Evolutionary conservation across 257 asterid species (phyloP).

Genomic region (Solanum chmielewskii): DNA sequence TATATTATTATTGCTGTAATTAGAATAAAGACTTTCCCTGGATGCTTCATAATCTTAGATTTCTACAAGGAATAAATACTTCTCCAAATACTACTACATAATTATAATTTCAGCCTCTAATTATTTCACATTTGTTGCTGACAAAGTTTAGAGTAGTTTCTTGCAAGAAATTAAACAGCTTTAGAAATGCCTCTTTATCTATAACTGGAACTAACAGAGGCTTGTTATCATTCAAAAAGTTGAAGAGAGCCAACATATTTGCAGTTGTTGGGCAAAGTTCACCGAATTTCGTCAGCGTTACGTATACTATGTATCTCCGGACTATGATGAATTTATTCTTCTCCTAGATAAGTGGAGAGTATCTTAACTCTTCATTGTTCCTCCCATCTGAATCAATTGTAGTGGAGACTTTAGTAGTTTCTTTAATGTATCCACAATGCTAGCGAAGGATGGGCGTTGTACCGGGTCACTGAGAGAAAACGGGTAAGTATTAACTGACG

Average conservation of each 20-base stretch:
- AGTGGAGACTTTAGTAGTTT: slow-evolving; percentile 76
- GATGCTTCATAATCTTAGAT: background rate
- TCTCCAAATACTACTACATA: background rate
- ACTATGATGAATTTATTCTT: background rate
- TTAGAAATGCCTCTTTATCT: background rate
- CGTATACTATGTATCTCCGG: background rate
- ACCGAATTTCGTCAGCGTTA: background rate
- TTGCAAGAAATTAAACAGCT: background rate
- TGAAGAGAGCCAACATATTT: background rate
- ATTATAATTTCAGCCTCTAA: background rate
- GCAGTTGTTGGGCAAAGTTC: background rate
- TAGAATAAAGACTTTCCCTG: background rate
- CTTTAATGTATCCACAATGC: slow-evolving; percentile 63
- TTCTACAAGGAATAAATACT: background rate
- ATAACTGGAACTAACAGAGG: background rate
- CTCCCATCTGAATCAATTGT: slow-evolving; percentile 64
- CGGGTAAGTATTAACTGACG: background rate
- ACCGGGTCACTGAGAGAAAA: slow-evolving; percentile 49
- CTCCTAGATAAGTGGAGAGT: background rate
- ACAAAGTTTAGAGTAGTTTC: background rate
- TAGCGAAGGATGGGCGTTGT: slow-evolving; percentile 56
- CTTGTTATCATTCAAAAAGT: slow-evolving; percentile 1
- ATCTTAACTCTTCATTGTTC: slow-evolving; percentile 8
- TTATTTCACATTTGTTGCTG: background rate
- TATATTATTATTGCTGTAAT: background rate